phyloP scores from a whole-genome alignment of 75 land plant species.

The Chamaecyparis obtusa region DNA sequence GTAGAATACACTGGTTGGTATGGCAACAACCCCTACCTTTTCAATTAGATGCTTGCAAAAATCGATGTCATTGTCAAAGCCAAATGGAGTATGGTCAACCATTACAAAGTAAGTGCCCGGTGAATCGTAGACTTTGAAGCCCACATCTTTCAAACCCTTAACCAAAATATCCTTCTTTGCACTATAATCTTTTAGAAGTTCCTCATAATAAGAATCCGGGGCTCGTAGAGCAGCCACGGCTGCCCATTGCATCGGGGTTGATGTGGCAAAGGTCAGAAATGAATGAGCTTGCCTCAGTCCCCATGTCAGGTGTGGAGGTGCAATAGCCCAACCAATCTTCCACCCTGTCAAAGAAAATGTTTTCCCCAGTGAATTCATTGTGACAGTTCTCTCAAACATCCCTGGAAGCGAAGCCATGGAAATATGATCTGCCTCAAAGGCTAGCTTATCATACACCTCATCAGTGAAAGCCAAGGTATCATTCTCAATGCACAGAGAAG shows the following conservation, averaged over 20 bases:
- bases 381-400: conserved; percentile 94
- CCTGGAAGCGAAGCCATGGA: conserved; percentile 92
- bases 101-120: conserved; percentile 97
- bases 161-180: conserved; percentile 82
- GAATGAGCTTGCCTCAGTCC: conserved; percentile 95
- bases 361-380: conserved; percentile 94
- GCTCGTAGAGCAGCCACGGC: conserved; percentile 79
- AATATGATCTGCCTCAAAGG: conserved; percentile 82
- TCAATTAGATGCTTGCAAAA: conserved; percentile 92
- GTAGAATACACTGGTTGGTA: conserved; percentile 98
- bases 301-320: conserved; percentile 88
- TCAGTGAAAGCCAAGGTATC: conserved; percentile 81
- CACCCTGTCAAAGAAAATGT: conserved; percentile 98
- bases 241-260: conserved; percentile 93
- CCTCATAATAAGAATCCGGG: conserved; percentile 82
- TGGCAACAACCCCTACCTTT: conserved; percentile 97
- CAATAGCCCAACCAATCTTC: conserved; percentile 99
- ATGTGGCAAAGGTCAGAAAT: conserved; percentile 85
- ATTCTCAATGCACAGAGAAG: conserved; percentile 87
- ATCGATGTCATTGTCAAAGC: conserved; percentile 70
- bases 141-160: conserved; percentile 81
- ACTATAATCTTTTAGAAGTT: conserved; percentile 69
- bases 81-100: conserved; percentile 98
- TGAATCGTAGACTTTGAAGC: conserved; percentile 85
- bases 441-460: conserved; percentile 93